Evolutionary conservation across 169 alveolate species (phyloP), one percentile per base, ranked within the genome.

Genomic region (Plasmodium fragile): DNA sequence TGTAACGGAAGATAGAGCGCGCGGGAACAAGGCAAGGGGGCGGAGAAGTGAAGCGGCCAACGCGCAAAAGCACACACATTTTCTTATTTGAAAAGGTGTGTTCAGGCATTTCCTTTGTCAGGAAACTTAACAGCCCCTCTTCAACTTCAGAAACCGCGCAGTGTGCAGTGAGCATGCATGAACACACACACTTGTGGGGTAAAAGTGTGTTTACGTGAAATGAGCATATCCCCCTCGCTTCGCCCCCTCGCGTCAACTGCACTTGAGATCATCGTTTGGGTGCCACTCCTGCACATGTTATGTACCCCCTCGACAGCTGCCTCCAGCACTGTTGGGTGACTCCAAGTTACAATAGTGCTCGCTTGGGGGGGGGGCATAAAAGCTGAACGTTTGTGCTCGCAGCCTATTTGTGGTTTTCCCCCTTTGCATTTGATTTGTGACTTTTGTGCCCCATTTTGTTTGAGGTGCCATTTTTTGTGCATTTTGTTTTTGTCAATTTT

Each of bases 161-260:
- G 36, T 28, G 36, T 65, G 36, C 39, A 65, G n/a, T 65, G 30
- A 25, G 0, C 75, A 65, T 65, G n/a, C 75, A 65, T 65, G 75
- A 65, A 65, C 75, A 65, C 75, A 65, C 75, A 65, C 75, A 65
- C 36, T 8, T 28, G 75, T 65, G 36, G 36, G 75, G 75, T 28
- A 28, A 65, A 65, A 13, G 16, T 49, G 59, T 49, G 59, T 6
- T 6, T 65, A 22, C 11, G 75, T 65, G 30, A 65, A 65, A 65
- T 65, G 36, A 65, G 36, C 59, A 65, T 65, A 65, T 65, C 75
- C 30, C 39, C 10, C 75, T 65, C 36, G 30, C 36, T 65, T 65
- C 75, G 75, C 41, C 75, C 41, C 75, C 36, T 22, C 36, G 22
- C 36, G 11, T 39, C 36, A 65, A 65, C 41, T 65, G n/a, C 8